A percentile compares a stretch with the other conserved stretches of the same genome.
These are phyloP conservation scores for Linnemannia elongata DNA, from an alignment of 192 early-diverging fungal species.

Conservation along the genomic window DNA sequence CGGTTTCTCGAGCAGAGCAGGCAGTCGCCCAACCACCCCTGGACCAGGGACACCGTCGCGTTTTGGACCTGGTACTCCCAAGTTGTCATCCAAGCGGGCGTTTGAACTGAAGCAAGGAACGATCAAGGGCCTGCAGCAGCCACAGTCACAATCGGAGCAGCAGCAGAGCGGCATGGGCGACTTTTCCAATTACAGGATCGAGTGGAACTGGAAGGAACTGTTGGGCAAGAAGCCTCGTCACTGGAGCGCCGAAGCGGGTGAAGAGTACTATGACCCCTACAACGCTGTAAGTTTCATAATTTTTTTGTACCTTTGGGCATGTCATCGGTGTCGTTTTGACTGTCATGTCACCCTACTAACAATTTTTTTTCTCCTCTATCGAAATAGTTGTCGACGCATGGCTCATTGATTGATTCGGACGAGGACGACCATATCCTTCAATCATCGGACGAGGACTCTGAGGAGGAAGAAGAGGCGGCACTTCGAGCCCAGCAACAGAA, in stretches of 20 bases:
- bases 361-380: background rate
- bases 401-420: constrained; percentile 40
- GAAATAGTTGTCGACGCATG: constrained; percentile 44
- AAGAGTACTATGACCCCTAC: constrained; percentile 54
- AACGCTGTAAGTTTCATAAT: constrained; percentile 43
- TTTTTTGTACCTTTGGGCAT: background rate
- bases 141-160: background rate
- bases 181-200: constrained; percentile 53
- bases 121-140: background rate
- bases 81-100: constrained; percentile 22
- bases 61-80: constrained; percentile 47
- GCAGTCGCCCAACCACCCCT: constrained; percentile 49
- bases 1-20: constrained; percentile 42
- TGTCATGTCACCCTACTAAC: background rate
- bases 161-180: constrained; percentile 19
- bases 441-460: constrained; percentile 41
- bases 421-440: constrained; percentile 40
- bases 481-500: constrained; percentile 4
- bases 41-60: constrained; percentile 43
- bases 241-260: constrained; percentile 47
- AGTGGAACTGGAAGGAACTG: constrained; percentile 57
- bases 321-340: background rate
- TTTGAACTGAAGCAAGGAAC: constrained; percentile 23
- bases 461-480: constrained; percentile 22
- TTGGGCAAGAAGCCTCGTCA: constrained; percentile 53